Percentiles rank a stretch among this genome's conserved stretches.
Evolutionary conservation across 345 rosid species (phyloP).

Genomic region (Gossypium turneri): DNA sequence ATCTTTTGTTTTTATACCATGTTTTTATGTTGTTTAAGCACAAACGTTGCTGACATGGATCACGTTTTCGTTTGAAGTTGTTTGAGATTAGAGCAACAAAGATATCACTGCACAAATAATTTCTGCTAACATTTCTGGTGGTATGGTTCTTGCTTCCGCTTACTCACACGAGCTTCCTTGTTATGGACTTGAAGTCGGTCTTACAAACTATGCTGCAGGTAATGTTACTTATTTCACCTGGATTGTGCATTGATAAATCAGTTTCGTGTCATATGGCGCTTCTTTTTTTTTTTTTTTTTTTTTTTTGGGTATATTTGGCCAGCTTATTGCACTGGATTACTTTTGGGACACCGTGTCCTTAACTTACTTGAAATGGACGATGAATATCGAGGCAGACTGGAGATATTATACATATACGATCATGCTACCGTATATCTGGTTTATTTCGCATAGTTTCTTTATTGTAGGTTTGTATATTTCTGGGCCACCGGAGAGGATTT

Average conservation of each 20-base stretch:
- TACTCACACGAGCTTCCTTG: constrained; percentile 58
- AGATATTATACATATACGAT: constrained; percentile 31
- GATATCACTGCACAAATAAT: constrained; percentile 55
- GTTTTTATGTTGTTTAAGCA: no score
- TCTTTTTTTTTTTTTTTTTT: no score
- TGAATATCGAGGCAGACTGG: constrained; percentile 63
- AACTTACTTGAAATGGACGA: constrained; percentile 65
- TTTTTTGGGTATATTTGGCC: background rate
- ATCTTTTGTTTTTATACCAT: background rate
- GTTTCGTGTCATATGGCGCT: background rate
- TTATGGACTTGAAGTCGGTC: constrained; percentile 64
- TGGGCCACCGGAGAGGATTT: constrained; percentile 87
- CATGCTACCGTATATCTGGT: background rate
- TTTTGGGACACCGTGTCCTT: constrained; percentile 68
- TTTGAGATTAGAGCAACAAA: constrained; percentile 53
- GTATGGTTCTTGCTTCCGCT: constrained; percentile 54
- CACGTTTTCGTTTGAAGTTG: background rate
- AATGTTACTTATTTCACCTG: background rate
- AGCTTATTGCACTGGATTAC: constrained; percentile 83
- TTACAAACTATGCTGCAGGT: constrained; percentile 72
- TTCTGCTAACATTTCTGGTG: constrained; percentile 56
- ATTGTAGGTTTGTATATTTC: background rate
- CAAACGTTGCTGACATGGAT: no score
- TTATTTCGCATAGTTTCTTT: background rate
- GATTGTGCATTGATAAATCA: background rate